These are phyloP conservation scores for Rubia yunnanensis DNA, from an alignment of 257 asterid species.

Conservation along the genomic window DNA sequence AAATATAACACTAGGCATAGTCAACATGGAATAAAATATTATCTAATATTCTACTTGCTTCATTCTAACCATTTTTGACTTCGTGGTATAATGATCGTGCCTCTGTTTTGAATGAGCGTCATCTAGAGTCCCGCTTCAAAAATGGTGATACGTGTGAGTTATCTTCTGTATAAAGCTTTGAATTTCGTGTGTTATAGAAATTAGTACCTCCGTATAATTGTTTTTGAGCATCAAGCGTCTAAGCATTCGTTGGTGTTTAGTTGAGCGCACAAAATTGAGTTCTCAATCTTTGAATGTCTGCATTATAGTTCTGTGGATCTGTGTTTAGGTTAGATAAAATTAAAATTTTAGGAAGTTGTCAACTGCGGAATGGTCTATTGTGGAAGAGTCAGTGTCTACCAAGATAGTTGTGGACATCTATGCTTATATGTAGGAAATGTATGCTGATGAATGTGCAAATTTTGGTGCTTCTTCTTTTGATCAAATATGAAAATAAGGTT, in stretches of 20 bases:
- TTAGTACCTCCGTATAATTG: not conserved
- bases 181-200: not conserved
- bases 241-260: not conserved
- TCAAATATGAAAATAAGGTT: not conserved
- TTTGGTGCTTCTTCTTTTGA: not conserved
- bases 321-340: not conserved
- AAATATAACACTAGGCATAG: too few species aligned
- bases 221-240: not conserved
- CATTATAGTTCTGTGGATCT: not conserved
- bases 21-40: too few species aligned
- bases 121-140: not conserved
- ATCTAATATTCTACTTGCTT: too few species aligned
- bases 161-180: not conserved
- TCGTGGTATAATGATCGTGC: not conserved
- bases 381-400: not conserved
- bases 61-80: not conserved
- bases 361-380: not conserved
- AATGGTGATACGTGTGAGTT: not conserved
- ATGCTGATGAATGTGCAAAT: not conserved
- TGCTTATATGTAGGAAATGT: not conserved
- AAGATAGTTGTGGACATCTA: not conserved
- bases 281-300: not conserved
- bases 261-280: not conserved
- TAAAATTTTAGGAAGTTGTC: not conserved
- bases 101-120: too few species aligned